A percentile compares a stretch with the other conserved stretches of the same genome.
Conservation (phyloP, 768 basidiomycete genomes). For the Candolleomyces efflorescens region DNA sequence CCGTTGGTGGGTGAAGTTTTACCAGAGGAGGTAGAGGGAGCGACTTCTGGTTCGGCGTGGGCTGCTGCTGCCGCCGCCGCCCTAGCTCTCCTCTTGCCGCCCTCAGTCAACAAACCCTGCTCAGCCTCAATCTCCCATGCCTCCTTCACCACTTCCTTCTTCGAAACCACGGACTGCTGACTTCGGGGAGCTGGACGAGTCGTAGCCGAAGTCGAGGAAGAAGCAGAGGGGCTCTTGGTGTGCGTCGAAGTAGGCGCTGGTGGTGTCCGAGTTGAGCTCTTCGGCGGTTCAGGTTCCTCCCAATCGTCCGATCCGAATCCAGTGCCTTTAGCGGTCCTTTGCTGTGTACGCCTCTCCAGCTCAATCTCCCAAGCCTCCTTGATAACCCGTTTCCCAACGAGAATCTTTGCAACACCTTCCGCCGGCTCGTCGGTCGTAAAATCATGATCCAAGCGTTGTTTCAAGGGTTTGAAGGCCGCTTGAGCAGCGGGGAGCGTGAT, state of each 20-base stretch:
- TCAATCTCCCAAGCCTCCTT: conserved; percentile 82
- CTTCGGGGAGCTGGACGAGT: conserved; percentile 5
- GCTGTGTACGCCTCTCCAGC: conserved; percentile 50
- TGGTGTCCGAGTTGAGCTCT: not conserved
- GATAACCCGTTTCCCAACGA: conserved; percentile 66
- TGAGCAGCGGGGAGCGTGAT: conserved; percentile 45
- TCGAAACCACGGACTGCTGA: not conserved
- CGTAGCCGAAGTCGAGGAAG: conserved; percentile 7
- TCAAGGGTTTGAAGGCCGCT: conserved; percentile 40
- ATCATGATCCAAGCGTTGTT: conserved; percentile 52
- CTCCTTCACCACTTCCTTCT: conserved; percentile 49
- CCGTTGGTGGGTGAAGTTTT: no score
- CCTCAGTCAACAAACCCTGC: conserved; percentile 70
- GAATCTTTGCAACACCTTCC: conserved; percentile 48
- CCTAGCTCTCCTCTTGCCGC: conserved; percentile 60
- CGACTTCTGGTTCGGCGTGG: conserved; percentile 6
- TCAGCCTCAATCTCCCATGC: conserved; percentile 81
- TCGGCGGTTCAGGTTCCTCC: conserved; percentile 17
- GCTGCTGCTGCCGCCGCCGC: conserved; percentile 41
- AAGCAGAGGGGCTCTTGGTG: not conserved
- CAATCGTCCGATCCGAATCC: conserved; percentile 26
- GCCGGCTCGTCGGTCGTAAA: conserved; percentile 49
- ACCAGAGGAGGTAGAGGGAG: conserved; percentile 22
- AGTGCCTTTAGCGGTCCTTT: conserved; percentile 30
- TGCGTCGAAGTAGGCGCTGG: conserved; percentile 3